These are phyloP conservation scores for Termitomyces heimii DNA, from an alignment of 768 basidiomycete species.

Conservation along the genomic window DNA sequence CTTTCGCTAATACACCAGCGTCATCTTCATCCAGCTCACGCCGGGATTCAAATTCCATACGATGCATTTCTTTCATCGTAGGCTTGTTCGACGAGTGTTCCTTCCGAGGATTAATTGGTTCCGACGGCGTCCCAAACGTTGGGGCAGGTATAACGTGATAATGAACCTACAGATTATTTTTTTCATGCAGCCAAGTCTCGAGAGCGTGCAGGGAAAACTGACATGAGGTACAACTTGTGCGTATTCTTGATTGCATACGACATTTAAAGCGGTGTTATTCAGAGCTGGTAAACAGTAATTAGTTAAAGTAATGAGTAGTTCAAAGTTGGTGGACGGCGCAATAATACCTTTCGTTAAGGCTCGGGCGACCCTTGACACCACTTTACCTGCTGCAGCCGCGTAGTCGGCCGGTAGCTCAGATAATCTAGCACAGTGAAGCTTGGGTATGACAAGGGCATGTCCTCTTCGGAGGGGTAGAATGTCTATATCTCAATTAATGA, in stretches of 20 bases:
- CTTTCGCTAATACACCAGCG: conserved; percentile 36
- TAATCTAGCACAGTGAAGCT: conserved; percentile 51
- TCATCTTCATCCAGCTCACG: conserved; percentile 57
- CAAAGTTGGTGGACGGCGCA: background rate
- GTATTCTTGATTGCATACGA: conserved; percentile 79
- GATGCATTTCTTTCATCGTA: conserved; percentile 51
- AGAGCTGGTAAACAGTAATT: conserved; percentile 33
- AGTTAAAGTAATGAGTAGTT: conserved; percentile 4
- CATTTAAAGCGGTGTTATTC: conserved; percentile 62
- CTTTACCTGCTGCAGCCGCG: conserved; percentile 52
- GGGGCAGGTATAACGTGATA: conserved; percentile 77
- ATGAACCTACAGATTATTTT: conserved; percentile 45
- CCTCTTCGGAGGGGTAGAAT: conserved; percentile 63
- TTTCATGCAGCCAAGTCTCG: background rate
- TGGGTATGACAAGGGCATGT: conserved; percentile 69
- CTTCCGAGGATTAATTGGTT: conserved; percentile 1
- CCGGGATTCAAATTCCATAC: conserved; percentile 51
- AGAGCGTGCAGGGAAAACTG: conserved; percentile 14
- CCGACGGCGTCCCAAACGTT: conserved; percentile 22
- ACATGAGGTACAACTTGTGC: conserved; percentile 80
- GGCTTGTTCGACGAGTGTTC: conserved; percentile 18
- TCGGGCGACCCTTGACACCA: conserved; percentile 54
- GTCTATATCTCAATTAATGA: conserved; percentile 31
- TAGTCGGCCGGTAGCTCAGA: conserved; percentile 60
- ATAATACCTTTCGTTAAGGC: conserved; percentile 54